Base-by-base conservation (phyloP, 2,329 filamentous ascomycete species). In the Botrytis paeoniae region DNA sequence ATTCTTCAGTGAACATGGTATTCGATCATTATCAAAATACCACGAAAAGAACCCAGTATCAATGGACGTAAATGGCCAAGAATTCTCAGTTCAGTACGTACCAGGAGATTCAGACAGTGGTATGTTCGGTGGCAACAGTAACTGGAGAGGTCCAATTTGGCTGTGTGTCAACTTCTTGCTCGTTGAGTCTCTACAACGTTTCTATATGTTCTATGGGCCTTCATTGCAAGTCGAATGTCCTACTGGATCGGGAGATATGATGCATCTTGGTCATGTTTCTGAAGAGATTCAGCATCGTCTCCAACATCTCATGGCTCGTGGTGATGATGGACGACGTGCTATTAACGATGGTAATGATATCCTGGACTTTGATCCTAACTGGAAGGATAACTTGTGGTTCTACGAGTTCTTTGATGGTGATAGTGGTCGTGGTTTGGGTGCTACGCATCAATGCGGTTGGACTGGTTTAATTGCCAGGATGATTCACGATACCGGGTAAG, bases 331-430 rank as follows among this genome's bases (percentile, higher is more conserved):
- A 70, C 91, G 93, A 74, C 91, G 96, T 76, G 95, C 94, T 76
- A 92, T 97, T 85, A 97, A 98, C 79, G 91, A 89, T 72, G 92
- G 93, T 29, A 94, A 92, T 77, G 91, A 98, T 78, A 88, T 91
- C 77, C 89, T 98, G 45, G 94, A 98, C 83, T 97, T 93, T 80
- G 94, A 98, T 80, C 91, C 93, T 37, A 86, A 97, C 82, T 98
- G 95, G 95, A 95, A 92, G 82, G 95, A 97, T 79, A 89, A 95
- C 79, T 86, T 98, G 78, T 98, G 94, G 93, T 98, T 97, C 86
- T 92, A 97, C 81, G 95, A 98, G 82, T 98, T 97, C 86, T 98
- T 98, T 81, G 95, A 98, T 80, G 95, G 94, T 57, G 95, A 98
- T 81, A 91, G 87, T 69, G 95, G 95, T 22, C 92, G 94, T 77